Base-by-base conservation (phyloP, 805 yeast species). In the Nakazawaea sp. region DNA sequence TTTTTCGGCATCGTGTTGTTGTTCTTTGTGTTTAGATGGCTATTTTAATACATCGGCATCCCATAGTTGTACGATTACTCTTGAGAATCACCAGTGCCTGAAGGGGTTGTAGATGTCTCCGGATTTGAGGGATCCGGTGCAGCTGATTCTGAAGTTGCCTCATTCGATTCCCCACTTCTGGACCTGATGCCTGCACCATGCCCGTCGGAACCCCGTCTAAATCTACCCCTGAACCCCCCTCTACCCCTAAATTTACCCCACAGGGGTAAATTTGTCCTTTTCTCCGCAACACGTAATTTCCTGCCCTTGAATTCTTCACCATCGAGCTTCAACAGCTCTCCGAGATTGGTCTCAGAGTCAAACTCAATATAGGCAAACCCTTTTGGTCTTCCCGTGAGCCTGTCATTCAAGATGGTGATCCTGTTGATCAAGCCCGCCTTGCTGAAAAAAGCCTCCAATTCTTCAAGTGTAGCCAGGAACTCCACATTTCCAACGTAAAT, bases 361-460 rank as follows among this genome's bases (percentile, higher is more conserved):
- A 85, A 87, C 55, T 87, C 96, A 44, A 87, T 70, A 56, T 85
- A 87, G 2, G 95, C 95, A 60, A 70, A 85, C 1, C 96, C 96
- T 58, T 81, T 81, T 30, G 96, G 92, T 44, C 73, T 80, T 5
- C 95, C 94, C 0, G 92, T 78, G 48, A 62, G 58, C 56, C 78
- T 81, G 59, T 86, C 84, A 40, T 73, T 65, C 55, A 81, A 60
- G 32, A 87, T 85, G 3, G 92, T 85, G 24, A 86, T 87, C 48
- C 95, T 70, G 51, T 82, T 79, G 37, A 87, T 82, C 5, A 74
- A 68, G 1, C 95, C 95, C 32, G 77, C 76, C 3, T 69, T 52
- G 35, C 75, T 69, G 58, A 86, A 87, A 49, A 77, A 83, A 43
- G 77, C 70, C 49, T 84, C 90, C 27, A 87, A 65, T 47, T 86